Evolutionary conservation across 176 grass and related monocot genomes (phyloP), one percentile per base, ranked within the genome.

Genomic region (Oryza rufipogon): DNA sequence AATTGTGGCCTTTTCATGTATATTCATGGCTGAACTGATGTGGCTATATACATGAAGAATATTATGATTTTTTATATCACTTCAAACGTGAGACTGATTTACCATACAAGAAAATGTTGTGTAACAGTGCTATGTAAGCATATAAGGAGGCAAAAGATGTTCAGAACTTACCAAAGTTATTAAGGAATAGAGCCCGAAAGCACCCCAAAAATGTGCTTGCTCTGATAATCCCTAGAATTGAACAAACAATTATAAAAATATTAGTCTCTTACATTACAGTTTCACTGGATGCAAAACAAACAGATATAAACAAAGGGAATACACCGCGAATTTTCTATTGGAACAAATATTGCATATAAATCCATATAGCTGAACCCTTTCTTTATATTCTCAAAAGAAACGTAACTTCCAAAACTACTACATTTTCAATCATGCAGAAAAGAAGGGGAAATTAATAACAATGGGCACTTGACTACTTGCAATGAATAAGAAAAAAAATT

Each of bases 151-250:
- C 41, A 8, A 45, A 77, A 92, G 52, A 85, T 79, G 80, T 26
- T 84, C 52, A 23, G 39, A 86, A 86, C 68, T 90, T 89, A 98
- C 96, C 87, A 89, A 83, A 64, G 96, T 98, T 80, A 89, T 86
- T 73, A 90, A 25, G 90, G 86, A 82, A 93, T 95, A 98, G 23
- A 98, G 70, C 7, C 93, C 93, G 85, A 93, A 98, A 46, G 96
- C 91, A 78, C 96, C 96, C 96, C 96, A 98, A 87, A 93, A 98
- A 83, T 89, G 87, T 68, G 78, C 83, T 89, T 91, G 77, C 85
- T 98, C 93, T 26, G 88, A 90, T 65, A 93, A 66, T 52, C 34
- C 88, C 96, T 98, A 73, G 4, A 87, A 81, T 83, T 46, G 22
- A 38, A 74, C 49, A 84, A 81, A 73, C 16, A 82, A 4, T 56